Conservation (phyloP, 164 flowering plant species). For the grape (Vitis vinifera) region DNA sequence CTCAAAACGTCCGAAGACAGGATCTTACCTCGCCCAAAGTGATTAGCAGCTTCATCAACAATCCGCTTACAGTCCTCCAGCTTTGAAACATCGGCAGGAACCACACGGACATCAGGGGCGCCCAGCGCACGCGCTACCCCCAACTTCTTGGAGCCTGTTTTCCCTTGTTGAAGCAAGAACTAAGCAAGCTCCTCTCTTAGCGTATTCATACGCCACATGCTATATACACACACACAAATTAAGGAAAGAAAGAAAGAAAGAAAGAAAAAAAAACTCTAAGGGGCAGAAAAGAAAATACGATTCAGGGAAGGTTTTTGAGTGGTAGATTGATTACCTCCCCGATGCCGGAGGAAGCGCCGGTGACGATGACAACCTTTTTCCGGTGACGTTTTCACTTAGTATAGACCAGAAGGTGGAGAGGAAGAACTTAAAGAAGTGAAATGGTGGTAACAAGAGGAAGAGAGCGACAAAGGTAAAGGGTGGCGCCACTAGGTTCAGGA, state of each 20-base stretch:
- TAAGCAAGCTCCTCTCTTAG: conserved; percentile 48
- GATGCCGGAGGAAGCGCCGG: conserved; percentile 87
- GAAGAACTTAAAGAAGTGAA: conserved; percentile 29
- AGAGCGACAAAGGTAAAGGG: conserved; percentile 25
- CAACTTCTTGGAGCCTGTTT: conserved; percentile 37
- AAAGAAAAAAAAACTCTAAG: background rate
- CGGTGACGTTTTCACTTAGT: conserved; percentile 47
- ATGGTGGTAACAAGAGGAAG: conserved; percentile 37
- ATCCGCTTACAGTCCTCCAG: conserved; percentile 45
- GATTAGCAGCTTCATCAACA: conserved; percentile 36
- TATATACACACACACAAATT: conserved; percentile 16
- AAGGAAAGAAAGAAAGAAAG: background rate
- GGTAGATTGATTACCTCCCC: conserved; percentile 51
- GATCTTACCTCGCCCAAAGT: conserved; percentile 43
- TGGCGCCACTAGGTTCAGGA: conserved; percentile 43
- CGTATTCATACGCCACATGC: conserved; percentile 64
- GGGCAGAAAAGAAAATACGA: too few species aligned
- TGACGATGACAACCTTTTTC: conserved; percentile 68
- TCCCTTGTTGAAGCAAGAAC: conserved; percentile 45
- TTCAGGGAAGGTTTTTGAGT: background rate
- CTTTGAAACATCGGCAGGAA: conserved; percentile 43
- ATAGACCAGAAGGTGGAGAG: conserved; percentile 20
- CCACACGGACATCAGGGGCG: conserved; percentile 47
- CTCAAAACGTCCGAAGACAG: too few species aligned
- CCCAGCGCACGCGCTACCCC: conserved; percentile 37